Base-by-base conservation (phyloP, 192 early-diverging fungal species). In the Coemansia erecta region DNA sequence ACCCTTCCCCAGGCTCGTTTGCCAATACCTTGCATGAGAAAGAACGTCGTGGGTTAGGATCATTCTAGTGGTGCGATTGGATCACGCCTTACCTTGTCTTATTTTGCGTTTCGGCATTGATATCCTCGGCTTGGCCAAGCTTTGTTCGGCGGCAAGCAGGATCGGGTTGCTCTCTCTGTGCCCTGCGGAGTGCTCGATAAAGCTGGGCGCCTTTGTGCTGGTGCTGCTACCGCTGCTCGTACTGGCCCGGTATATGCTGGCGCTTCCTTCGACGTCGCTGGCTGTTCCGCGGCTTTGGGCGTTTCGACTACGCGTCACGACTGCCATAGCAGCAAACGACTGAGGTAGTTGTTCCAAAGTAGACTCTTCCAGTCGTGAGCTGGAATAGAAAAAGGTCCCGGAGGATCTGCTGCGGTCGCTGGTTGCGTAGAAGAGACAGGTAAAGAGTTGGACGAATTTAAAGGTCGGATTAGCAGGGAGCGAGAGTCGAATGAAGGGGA, bases 251-350 rank as follows among this genome's bases (percentile, higher is more conserved):
- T 19, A 21, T 23, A n/a, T 35, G 53, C 35, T 40, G n/a, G 1
- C 26, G n/a, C 26, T 24, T 5, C 26, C 33, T 10, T 28, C 18
- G n/a, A 15, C 10, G 53, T 21, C 18, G 35, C 9, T 40, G 33
- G 8, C 21, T 13, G 18, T 40, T 15, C 15, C 35, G 53, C 53
- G 35, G 37, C 17, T 54, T 14, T 35, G 11, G 17, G 26, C 21
- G 53, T 61, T 65, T 10, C 63, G 67, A 46, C 67, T 75, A 44
- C 73, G 73, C 14, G 73, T 76, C 33, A 76, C 67, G 13, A 76
- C 73, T 28, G 63, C 73, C 73, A 76, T 76, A n/a, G 24, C 37
- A 40, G 39, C 45, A 7, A 33, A 33, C 26, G 6, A 24, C 1
- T 33, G 3, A 14, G 23, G 17, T 17, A 41, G 7, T 41, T 37